phyloP scores from a whole-genome alignment of 495 filamentous ascomycete species.

The Penicillium chermesinum region DNA sequence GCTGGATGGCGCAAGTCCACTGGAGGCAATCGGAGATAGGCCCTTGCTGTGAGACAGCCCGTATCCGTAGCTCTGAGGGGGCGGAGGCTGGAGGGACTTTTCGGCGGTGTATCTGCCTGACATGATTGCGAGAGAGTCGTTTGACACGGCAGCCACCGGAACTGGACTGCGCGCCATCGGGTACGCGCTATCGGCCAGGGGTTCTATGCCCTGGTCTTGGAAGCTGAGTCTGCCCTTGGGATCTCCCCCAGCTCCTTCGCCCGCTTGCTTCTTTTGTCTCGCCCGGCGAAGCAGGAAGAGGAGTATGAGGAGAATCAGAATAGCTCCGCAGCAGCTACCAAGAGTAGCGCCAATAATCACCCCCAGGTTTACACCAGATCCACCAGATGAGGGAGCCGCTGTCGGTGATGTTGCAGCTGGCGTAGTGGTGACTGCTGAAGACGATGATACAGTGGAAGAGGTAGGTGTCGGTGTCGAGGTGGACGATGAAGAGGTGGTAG shows the following conservation, averaged over 20 bases:
- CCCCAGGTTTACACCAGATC: conserved; percentile 40
- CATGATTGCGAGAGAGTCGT: conserved; percentile 41
- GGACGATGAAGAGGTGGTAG: conserved; percentile 31
- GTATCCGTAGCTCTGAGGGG: conserved; percentile 20
- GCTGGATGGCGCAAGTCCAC: conserved; percentile 19
- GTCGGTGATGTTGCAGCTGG: conserved; percentile 29
- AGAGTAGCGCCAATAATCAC: conserved; percentile 72
- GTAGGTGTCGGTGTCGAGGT: conserved; percentile 33
- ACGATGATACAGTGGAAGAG: conserved; percentile 32
- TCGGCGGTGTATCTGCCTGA: conserved; percentile 37
- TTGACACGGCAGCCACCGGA: conserved; percentile 43
- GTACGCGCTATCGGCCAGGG: conserved; percentile 40
- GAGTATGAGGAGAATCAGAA: conserved; percentile 59
- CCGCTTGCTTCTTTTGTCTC: conserved; percentile 48
- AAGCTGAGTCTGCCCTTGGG: conserved; percentile 60
- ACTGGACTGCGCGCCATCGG: conserved; percentile 40
- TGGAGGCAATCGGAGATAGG: conserved; percentile 36
- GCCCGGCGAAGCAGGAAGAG: conserved; percentile 65
- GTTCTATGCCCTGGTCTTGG: conserved; percentile 55
- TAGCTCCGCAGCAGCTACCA: conserved; percentile 69
- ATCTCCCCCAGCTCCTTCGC: conserved; percentile 49
- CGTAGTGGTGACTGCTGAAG: conserved; percentile 19
- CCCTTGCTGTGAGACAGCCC: conserved; percentile 19
- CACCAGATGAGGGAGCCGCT: conserved; percentile 28
- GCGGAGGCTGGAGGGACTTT: conserved; percentile 28